Conservation (phyloP, 441 rosid species). For the Adansonia madagascariensis region DNA sequence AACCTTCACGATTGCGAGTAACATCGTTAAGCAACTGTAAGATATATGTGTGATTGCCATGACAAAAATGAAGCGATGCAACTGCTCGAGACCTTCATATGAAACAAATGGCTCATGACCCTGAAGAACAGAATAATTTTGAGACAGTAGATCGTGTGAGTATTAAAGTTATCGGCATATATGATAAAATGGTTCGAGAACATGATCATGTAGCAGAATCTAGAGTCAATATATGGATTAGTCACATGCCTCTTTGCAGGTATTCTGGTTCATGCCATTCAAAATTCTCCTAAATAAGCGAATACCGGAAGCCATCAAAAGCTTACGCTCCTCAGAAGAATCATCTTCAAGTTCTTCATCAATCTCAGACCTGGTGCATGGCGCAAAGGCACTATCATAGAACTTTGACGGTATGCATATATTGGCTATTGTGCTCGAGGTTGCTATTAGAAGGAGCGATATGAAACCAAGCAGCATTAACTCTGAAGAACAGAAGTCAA, state of each 20-base stretch:
- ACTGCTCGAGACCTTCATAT: slow-evolving; percentile 89
- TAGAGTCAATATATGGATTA: slow-evolving; percentile 25
- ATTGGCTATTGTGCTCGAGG: slow-evolving; percentile 74
- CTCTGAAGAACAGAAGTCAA: slow-evolving; percentile 49
- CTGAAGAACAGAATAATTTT: slow-evolving; percentile 42
- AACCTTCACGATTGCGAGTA: slow-evolving; percentile 91
- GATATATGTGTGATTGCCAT: slow-evolving; percentile 93
- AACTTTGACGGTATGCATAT: slow-evolving; percentile 84
- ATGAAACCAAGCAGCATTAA: slow-evolving; percentile 97
- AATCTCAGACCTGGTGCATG: slow-evolving; percentile 68
- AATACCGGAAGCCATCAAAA: slow-evolving; percentile 42
- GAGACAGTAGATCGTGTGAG: slow-evolving; percentile 4
- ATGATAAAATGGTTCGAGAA: background rate
- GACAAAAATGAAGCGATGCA: slow-evolving; percentile 95
- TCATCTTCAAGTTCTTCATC: slow-evolving; percentile 51
- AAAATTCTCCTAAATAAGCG: slow-evolving; percentile 57
- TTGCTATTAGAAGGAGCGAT: slow-evolving; percentile 85
- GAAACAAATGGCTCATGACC: slow-evolving; percentile 91
- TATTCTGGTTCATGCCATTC: slow-evolving; percentile 48
- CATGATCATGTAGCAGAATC: slow-evolving; percentile 2
- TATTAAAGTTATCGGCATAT: background rate
- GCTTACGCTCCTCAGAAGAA: slow-evolving; percentile 58
- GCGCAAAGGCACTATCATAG: slow-evolving; percentile 68
- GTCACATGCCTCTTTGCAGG: slow-evolving; percentile 71
- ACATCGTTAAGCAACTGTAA: slow-evolving; percentile 93